Base-by-base conservation (phyloP, 352 stramenopile genomes). In the Phytophthora constricta region DNA sequence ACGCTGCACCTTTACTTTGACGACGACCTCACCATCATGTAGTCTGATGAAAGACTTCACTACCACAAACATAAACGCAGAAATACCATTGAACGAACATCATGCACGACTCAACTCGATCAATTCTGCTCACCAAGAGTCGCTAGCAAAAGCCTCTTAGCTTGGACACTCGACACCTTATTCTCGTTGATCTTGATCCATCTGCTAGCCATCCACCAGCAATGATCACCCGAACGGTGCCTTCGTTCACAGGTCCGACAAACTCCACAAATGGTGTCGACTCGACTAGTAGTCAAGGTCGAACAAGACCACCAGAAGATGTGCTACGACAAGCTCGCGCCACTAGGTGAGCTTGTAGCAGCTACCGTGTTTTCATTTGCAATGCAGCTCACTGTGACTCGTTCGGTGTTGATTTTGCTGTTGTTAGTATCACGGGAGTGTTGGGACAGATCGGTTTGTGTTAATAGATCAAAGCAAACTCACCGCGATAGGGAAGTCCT, bases 1-100 rank as follows among this genome's bases (percentile, higher is more conserved):
- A 90, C 86, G 7, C 54, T 98, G 19, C 90, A 97, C 67, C 78
- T 98, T 33, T 98, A 98, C 82, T 98, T 91, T 59, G 97, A 98
- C 68, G 93, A 98, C 68, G 93, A 98, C 68, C 80, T 98, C 39
- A 97, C 93, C 25, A 59, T 93, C 53, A 49, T 80, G 58, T 94
- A 61, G 25, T 52, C 10, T 26, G n/a, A 42, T 31, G 5, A 37
- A 5, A n/a, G 9, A 5, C 31, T 46, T 47, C 19, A 22, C 4
- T 17, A 16, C 34, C n/a, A n/a, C n/a, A n/a, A n/a, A 37, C 34
- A 42, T 16, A 42, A 42, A 42, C 26, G n/a, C n/a, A n/a, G n/a
- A n/a, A n/a, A n/a, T n/a, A n/a, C n/a, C n/a, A n/a, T n/a, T n/a
- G n/a, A 28, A 23, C n/a, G 14, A 27, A 3, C 34, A 42, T 42